Percentiles rank a stretch among this genome's conserved stretches.
phyloP scores from a whole-genome alignment of 148 eudicot species.

The Cornus kousa region DNA sequence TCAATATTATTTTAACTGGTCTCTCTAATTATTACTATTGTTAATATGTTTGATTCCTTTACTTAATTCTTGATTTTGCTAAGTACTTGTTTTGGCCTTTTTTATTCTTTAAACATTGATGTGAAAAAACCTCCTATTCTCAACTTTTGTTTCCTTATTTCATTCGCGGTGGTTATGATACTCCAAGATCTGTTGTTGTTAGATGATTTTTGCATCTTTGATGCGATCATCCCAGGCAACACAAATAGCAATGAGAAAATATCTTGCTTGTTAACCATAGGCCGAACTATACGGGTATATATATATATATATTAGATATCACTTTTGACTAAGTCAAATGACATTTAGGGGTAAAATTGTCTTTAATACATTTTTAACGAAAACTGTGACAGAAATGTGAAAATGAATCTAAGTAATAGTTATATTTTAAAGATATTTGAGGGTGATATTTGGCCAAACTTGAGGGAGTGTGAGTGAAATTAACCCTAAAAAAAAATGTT shows the following conservation, averaged over 20 bases:
- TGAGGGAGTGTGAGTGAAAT: too few species aligned
- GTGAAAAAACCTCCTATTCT: not conserved
- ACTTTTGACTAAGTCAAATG: too few species aligned
- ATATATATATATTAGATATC: too few species aligned
- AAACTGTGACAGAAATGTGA: too few species aligned
- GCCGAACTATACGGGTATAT: too few species aligned
- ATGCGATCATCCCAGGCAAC: constrained; percentile 12
- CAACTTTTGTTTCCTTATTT: not conserved
- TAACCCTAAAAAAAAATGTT: too few species aligned
- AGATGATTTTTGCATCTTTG: not conserved
- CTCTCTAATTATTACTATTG: not conserved
- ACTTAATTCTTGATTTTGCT: not conserved
- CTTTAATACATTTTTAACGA: too few species aligned
- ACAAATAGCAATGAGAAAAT: constrained; percentile 28
- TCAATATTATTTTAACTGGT: not conserved
- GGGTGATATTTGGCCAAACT: too few species aligned
- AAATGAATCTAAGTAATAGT: too few species aligned
- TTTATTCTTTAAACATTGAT: not conserved
- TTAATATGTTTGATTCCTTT: not conserved
- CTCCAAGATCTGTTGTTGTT: not conserved
- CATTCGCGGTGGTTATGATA: not conserved
- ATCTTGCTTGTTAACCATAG: constrained; percentile 51
- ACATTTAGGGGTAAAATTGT: too few species aligned
- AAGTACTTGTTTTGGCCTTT: not conserved
- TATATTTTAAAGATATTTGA: too few species aligned